Evolutionary conservation across 1,284 basidiomycete species (phyloP).

Genomic region (Tilletia walkeri): DNA sequence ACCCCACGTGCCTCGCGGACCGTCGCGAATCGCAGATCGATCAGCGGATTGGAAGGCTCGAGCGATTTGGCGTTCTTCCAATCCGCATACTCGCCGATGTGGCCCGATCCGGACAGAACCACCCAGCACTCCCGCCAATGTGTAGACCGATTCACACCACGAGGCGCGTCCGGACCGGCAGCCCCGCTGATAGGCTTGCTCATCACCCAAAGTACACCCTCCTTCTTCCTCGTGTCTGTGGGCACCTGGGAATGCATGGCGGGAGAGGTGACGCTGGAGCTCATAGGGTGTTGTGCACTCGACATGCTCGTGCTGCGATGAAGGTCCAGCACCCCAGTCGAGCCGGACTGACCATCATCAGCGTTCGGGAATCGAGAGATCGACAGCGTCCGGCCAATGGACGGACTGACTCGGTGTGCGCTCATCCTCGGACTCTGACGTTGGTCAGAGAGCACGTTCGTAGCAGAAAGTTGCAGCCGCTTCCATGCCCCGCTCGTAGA

Average conservation of each 20-base stretch:
- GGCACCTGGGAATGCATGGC: not conserved
- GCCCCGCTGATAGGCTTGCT: constrained; percentile 33
- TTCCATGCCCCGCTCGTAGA: constrained; percentile 11
- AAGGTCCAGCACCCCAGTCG: not conserved
- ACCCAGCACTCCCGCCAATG: constrained; percentile 48
- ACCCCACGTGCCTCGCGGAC: constrained; percentile 44
- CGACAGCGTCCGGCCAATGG: not conserved
- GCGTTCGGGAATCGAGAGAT: constrained; percentile 3
- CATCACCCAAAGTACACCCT: constrained; percentile 46
- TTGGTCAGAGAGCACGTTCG: not conserved
- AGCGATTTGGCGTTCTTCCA: constrained; percentile 44
- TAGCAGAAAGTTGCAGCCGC: not conserved
- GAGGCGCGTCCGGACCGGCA: constrained; percentile 37
- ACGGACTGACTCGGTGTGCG: not conserved
- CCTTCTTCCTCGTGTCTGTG: constrained; percentile 33
- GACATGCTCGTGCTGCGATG: constrained; percentile 12
- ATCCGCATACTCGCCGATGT: constrained; percentile 42
- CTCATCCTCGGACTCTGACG: constrained; percentile 6
- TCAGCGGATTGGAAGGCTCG: constrained; percentile 38
- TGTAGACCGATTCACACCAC: constrained; percentile 32
- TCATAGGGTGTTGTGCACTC: not conserved
- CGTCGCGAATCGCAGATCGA: constrained; percentile 52
- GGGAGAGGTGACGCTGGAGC: not conserved
- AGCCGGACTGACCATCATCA: not conserved
- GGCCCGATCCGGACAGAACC: constrained; percentile 43